These are phyloP conservation scores for Thraustotheca clavata DNA, from an alignment of 352 stramenopile genomes.

Conservation along the genomic window DNA sequence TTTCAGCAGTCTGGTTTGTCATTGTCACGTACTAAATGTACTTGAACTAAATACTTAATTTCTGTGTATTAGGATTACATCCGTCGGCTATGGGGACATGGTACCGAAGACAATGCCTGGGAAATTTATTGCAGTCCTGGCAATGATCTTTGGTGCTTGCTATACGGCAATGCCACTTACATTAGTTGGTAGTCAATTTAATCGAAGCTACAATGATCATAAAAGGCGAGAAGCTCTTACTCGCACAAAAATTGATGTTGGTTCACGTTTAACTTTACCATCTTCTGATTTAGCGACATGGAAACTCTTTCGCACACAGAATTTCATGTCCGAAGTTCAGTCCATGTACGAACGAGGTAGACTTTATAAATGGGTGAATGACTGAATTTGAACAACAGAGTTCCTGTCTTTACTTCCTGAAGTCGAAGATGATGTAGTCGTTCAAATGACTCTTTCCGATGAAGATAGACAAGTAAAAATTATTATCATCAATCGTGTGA, in stretches of 20 bases:
- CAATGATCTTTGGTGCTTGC: slow-evolving; percentile 76
- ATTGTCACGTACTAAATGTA: slow-evolving; percentile 44
- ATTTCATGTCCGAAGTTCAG: slow-evolving; percentile 39
- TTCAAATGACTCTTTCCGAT: background rate
- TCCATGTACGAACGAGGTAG: slow-evolving; percentile 30
- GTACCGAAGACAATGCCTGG: slow-evolving; percentile 51
- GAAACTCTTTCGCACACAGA: slow-evolving; percentile 41
- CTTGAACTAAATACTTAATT: background rate
- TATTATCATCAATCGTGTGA: slow-evolving; percentile 1
- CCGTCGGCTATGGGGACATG: slow-evolving; percentile 71
- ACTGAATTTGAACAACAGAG: background rate
- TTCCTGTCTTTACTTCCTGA: slow-evolving; percentile 15
- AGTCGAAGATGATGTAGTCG: slow-evolving; percentile 1
- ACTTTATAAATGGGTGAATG: background rate
- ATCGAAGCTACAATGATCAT: slow-evolving; percentile 74
- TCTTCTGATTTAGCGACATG: slow-evolving; percentile 37
- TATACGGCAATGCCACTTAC: slow-evolving; percentile 78
- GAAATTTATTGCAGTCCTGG: slow-evolving; percentile 59
- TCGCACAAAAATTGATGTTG: slow-evolving; percentile 62
- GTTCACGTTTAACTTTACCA: slow-evolving; percentile 45
- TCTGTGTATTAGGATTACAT: slow-evolving; percentile 29
- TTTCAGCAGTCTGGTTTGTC: slow-evolving; percentile 79
- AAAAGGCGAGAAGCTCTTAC: slow-evolving; percentile 60
- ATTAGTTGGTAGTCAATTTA: slow-evolving; percentile 70
- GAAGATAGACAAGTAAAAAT: background rate